Evolutionary conservation across 2,329 filamentous ascomycete genomes (phyloP).

Genomic region (Colletotrichum sp.): DNA sequence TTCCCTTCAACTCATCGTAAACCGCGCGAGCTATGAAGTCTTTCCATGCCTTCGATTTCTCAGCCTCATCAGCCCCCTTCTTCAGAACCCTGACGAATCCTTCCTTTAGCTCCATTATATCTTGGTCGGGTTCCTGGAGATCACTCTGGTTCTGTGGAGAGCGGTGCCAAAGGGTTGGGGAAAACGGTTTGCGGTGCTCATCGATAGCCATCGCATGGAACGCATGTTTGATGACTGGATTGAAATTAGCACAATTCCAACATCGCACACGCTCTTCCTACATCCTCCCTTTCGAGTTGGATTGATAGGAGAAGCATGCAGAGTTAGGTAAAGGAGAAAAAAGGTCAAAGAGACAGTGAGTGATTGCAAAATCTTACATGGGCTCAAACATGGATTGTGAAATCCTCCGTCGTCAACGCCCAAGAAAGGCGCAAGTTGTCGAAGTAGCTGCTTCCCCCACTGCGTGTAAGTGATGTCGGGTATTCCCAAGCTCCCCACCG

Average conservation of each 20-base stretch:
- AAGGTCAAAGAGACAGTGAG: too few species aligned
- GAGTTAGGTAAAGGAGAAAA: too few species aligned
- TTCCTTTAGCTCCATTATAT: rapidly evolving
- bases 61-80: background rate
- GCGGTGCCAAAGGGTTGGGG: background rate
- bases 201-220: constrained; percentile 5
- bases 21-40: background rate
- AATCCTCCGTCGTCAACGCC: background rate
- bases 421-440: background rate
- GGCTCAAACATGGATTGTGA: background rate
- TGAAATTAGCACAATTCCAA: background rate
- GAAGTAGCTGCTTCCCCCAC: background rate
- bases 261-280: too few species aligned
- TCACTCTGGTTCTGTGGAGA: background rate
- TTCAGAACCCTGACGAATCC: background rate
- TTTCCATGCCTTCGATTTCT: background rate
- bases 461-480: background rate
- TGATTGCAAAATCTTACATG: background rate
- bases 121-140: background rate
- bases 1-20: background rate
- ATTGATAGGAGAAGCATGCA: background rate
- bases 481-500: constrained; percentile 12
- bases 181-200: background rate
- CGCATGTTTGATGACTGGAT: background rate
- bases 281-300: too few species aligned